Conservation (phyloP, 192 early-diverging fungal genomes). For the Entophlyctis helioformis region DNA sequence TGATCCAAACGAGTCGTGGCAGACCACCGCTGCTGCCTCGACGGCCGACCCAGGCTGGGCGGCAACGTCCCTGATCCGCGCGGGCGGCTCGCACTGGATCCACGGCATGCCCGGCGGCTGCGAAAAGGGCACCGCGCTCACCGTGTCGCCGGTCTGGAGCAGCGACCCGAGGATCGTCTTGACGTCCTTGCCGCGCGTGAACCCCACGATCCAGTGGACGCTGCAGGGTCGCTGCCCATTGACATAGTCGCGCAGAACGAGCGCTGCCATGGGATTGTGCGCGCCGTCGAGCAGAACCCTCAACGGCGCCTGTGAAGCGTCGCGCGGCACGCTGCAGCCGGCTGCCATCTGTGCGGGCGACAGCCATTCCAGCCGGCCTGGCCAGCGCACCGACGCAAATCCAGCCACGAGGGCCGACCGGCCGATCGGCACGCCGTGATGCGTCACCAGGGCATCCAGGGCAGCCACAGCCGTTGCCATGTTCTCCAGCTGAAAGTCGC, state of each 20-base stretch:
- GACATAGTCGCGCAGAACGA: constrained; percentile 54
- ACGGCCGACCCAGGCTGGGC: too few species aligned
- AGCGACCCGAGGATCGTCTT: constrained; percentile 45
- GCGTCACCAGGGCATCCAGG: constrained; percentile 37
- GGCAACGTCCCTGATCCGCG: constrained; percentile 32
- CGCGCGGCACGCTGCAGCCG: too few species aligned
- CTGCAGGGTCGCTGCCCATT: constrained; percentile 14
- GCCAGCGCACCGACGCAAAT: constrained; percentile 60
- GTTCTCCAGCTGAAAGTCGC: constrained; percentile 73
- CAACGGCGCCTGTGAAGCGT: too few species aligned
- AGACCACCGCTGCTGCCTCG: constrained; percentile 13
- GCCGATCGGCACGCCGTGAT: too few species aligned
- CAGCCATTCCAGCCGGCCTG: constrained; percentile 72
- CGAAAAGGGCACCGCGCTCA: constrained; percentile 62
- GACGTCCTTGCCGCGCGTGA: constrained; percentile 59
- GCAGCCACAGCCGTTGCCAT: constrained; percentile 58
- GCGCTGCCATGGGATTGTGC: constrained; percentile 69
- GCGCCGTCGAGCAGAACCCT: constrained; percentile 80
- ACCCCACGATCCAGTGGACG: constrained; percentile 68
- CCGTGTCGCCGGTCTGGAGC: constrained; percentile 40
- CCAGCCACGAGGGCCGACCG: constrained; percentile 59
- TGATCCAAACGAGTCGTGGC: constrained; percentile 5
- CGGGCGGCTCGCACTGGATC: constrained; percentile 47
- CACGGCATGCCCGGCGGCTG: constrained; percentile 80
- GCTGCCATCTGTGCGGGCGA: too few species aligned